Evolutionary conservation across 2,329 filamentous ascomycete species (phyloP).

Genomic region (Dendrostoma leiphaemia): DNA sequence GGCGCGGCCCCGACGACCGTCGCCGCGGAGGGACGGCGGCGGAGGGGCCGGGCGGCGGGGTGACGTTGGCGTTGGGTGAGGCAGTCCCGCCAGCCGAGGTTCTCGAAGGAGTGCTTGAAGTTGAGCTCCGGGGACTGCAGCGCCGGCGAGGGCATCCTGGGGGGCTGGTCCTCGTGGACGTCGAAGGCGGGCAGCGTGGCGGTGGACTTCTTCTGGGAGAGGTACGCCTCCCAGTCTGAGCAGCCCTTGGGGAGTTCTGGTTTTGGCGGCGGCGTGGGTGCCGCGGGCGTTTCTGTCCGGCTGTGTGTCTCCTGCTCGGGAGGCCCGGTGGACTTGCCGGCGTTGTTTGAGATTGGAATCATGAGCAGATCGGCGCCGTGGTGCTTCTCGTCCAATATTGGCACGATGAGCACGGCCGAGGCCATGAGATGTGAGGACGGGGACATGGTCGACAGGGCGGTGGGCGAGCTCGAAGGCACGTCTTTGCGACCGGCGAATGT

Average conservation of each 20-base stretch:
- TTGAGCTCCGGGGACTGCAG: conserved; percentile 2
- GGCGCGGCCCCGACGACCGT: not conserved
- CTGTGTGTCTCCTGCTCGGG: too few relatives aligned
- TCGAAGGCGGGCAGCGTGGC: not conserved
- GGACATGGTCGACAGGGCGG: not conserved
- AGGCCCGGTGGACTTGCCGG: too few relatives aligned
- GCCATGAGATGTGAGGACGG: not conserved
- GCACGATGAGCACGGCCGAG: conserved; percentile 16
- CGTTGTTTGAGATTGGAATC: conserved; percentile 8
- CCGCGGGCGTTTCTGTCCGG: conserved; percentile 5
- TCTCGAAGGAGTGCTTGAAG: conserved; percentile 6
- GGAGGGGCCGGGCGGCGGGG: not conserved
- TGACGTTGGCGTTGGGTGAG: conserved; percentile 4
- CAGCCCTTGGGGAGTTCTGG: conserved; percentile 10
- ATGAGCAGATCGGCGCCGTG: conserved; percentile 18
- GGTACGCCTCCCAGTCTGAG: conserved; percentile 17
- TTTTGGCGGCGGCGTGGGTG: conserved; percentile 17
- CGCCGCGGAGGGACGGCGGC: not conserved
- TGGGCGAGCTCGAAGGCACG: not conserved
- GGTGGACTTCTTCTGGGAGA: conserved; percentile 10
- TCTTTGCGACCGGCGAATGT: not conserved
- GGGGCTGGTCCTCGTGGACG: not conserved
- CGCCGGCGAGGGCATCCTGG: not conserved
- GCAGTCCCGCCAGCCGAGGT: conserved; percentile 8
- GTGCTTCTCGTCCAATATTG: conserved; percentile 17